phyloP scores from a whole-genome alignment of 495 filamentous ascomycete genomes.

The Choiromyces venosus region DNA sequence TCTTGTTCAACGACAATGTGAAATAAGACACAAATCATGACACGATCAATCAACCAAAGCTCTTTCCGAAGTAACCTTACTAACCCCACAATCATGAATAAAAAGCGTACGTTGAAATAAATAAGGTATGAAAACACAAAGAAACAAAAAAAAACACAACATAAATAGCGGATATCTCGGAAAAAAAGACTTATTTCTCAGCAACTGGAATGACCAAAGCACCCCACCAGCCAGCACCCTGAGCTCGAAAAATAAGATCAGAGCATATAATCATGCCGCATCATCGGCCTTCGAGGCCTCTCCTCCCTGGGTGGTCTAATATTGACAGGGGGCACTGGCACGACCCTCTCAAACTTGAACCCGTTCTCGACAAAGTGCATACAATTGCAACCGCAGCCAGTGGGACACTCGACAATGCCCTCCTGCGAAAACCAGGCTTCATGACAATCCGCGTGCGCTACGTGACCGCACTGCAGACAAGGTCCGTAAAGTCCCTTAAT shows the following conservation, averaged over 20 bases:
- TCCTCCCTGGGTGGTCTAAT: conserved; percentile 26
- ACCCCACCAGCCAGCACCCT: not conserved
- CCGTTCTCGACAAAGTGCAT: conserved; percentile 31
- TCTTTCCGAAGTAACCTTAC: not conserved
- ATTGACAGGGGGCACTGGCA: conserved; percentile 1
- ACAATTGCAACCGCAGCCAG: conserved; percentile 47
- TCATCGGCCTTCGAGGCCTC: not conserved
- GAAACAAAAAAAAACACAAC: not conserved
- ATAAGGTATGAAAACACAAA: not conserved
- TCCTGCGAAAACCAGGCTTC: conserved; percentile 47
- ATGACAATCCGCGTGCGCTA: conserved; percentile 53
- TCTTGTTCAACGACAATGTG: not conserved
- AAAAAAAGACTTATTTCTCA: not conserved
- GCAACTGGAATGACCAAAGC: not conserved
- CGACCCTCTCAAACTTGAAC: conserved; percentile 30
- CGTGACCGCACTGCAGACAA: conserved; percentile 59
- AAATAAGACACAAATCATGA: not conserved
- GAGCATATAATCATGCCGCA: not conserved
- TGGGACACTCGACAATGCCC: conserved; percentile 41
- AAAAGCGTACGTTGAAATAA: not conserved
- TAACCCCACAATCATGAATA: not conserved
- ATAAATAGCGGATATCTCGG: not conserved
- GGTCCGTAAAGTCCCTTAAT: conserved; percentile 54
- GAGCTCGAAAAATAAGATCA: not conserved
- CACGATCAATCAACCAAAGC: not conserved